A percentile compares a stretch with the other conserved stretches of the same genome.
These are phyloP conservation scores for Allium fistulosum DNA, from an alignment of 106 monocot species.

Conservation along the genomic window DNA sequence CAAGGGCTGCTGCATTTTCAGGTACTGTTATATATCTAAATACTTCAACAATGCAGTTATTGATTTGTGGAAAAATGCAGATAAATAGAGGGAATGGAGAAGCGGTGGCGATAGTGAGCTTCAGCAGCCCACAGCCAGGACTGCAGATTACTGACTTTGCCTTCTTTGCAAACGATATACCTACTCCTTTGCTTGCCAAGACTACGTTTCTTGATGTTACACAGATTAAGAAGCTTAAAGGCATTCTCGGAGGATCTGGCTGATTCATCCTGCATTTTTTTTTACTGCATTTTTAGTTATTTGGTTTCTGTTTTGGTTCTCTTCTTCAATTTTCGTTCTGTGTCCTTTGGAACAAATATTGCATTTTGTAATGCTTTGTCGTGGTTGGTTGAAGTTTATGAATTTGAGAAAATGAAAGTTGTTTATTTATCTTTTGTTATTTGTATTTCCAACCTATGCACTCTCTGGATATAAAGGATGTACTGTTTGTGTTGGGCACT, in stretches of 20 bases:
- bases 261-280: constrained; percentile 6
- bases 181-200: constrained; percentile 37
- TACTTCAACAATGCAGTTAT: background rate
- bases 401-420: no score
- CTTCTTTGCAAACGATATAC: constrained; percentile 55
- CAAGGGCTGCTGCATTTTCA: constrained; percentile 72
- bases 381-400: no score
- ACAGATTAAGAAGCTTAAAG: constrained; percentile 85
- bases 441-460: no score
- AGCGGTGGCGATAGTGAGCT: constrained; percentile 34
- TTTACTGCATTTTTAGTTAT: no score
- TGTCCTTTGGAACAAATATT: no score
- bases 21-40: background rate
- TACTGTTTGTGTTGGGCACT: no score
- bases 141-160: constrained; percentile 59
- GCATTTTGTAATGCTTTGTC: no score
- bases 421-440: no score
- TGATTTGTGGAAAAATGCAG: constrained; percentile 3
- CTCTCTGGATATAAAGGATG: no score
- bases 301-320: no score
- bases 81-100: constrained; percentile 24
- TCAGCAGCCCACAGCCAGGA: constrained; percentile 61
- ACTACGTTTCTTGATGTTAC: constrained; percentile 56
- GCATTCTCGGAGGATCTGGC: constrained; percentile 53
- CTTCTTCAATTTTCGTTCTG: no score